Evolutionary conservation across 768 basidiomycete species (phyloP).

Genomic region (Phylloporus arenicola): DNA sequence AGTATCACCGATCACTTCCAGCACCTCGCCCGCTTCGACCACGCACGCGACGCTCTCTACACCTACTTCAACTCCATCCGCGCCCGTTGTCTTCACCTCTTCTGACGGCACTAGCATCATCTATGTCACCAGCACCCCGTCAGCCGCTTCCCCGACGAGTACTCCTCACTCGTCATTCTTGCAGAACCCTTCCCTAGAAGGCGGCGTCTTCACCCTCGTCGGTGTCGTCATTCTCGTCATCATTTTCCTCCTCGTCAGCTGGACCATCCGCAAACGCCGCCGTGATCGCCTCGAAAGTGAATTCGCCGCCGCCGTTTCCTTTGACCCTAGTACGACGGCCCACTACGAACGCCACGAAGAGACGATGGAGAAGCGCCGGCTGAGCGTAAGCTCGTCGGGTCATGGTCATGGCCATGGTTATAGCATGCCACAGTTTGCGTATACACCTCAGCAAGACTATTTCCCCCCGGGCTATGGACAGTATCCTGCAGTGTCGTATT

Average conservation of each 20-base stretch:
- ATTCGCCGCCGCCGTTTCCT: constrained; percentile 43
- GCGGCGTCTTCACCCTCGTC: constrained; percentile 49
- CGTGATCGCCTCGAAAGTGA: constrained; percentile 34
- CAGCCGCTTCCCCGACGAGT: constrained; percentile 22
- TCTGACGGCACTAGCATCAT: constrained; percentile 24
- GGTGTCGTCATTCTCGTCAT: constrained; percentile 45
- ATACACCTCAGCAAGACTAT: constrained; percentile 19
- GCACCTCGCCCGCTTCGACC: constrained; percentile 7
- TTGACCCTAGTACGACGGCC: constrained; percentile 38
- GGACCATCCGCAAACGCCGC: constrained; percentile 45
- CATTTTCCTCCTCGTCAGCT: constrained; percentile 41
- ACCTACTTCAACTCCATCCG: constrained; percentile 9
- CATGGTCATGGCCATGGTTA: constrained; percentile 22
- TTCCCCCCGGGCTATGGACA: constrained; percentile 19
- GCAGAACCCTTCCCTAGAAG: constrained; percentile 59
- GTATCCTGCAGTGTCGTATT: constrained; percentile 10
- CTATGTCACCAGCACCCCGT: constrained; percentile 29
- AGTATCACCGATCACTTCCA: constrained; percentile 10
- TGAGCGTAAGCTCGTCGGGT: constrained; percentile 24
- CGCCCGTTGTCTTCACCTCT: constrained; percentile 13
- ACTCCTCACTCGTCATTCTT: constrained; percentile 43
- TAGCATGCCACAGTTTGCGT: constrained; percentile 13
- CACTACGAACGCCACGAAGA: constrained; percentile 23
- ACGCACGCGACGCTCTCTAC: constrained; percentile 5
- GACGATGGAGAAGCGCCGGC: constrained; percentile 15